Percentiles rank a stretch among this genome's conserved stretches.
Conservation (phyloP, 1,284 basidiomycete species). For the Sporisorium reilianum region DNA sequence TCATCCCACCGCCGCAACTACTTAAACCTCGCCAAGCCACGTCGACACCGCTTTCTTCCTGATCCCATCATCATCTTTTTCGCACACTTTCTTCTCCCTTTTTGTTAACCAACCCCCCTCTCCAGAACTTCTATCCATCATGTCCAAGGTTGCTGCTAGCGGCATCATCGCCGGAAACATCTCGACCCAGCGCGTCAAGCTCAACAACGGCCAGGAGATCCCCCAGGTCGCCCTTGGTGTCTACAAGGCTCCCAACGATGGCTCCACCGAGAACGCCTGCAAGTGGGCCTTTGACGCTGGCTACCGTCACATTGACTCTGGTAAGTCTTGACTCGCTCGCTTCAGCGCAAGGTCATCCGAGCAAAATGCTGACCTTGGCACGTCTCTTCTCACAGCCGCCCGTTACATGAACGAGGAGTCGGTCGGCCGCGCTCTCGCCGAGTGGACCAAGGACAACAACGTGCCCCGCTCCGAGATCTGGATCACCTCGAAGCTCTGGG, state of each 20-base stretch:
- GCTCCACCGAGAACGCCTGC: slow-evolving; percentile 66
- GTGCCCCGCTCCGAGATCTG: slow-evolving; percentile 68
- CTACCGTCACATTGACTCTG: slow-evolving; percentile 68
- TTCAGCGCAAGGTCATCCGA: no score
- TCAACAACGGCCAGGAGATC: slow-evolving; percentile 64
- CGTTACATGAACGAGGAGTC: slow-evolving; percentile 69
- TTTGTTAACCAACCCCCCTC: slow-evolving; percentile 1
- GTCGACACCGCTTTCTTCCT: slow-evolving; percentile 11
- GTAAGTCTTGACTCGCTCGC: slow-evolving; percentile 49
- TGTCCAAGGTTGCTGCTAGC: slow-evolving; percentile 51
- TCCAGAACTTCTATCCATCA: slow-evolving; percentile 26
- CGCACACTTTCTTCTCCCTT: slow-evolving; percentile 6
- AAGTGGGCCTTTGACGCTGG: slow-evolving; percentile 68
- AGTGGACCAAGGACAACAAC: slow-evolving; percentile 59
- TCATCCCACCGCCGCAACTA: slow-evolving; percentile 17
- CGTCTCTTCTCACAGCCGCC: slow-evolving; percentile 36
- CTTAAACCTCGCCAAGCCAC: slow-evolving; percentile 40
- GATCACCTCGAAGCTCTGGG: slow-evolving; percentile 69
- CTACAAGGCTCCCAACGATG: slow-evolving; percentile 69
- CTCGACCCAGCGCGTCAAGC: slow-evolving; percentile 65
- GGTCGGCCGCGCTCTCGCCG: slow-evolving; percentile 67
- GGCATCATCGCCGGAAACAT: slow-evolving; percentile 55
- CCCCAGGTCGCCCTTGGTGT: slow-evolving; percentile 68
- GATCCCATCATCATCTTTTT: slow-evolving; percentile 12
- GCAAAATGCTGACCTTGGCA: slow-evolving; percentile 1